Base-by-base conservation (phyloP, 2,329 filamentous ascomycete species). In the Cladosporium austrohemisphaericum region DNA sequence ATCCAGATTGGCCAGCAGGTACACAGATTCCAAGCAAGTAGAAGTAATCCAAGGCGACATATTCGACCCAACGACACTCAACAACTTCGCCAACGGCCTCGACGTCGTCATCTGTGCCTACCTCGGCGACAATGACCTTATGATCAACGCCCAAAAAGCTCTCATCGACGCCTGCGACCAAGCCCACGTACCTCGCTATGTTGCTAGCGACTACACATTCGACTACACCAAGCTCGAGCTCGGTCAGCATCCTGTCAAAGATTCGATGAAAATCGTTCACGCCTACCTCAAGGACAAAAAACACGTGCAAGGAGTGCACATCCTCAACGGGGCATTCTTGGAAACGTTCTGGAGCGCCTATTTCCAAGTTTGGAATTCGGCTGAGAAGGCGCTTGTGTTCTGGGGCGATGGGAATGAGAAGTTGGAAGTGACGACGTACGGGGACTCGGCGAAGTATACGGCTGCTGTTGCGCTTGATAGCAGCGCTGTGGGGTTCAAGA, bases 71-170 rank as follows among this genome's bases (percentile, higher is more conserved):
- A 52, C 56, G 5, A 50, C 57, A 2, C 46, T 67, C n/a, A 56
- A 49, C 1, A 11, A 52, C 3, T 67, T 68, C 49, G 60, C 60
- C 11, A 20, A 52, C 4, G 63, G 64, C 11, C 63, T 60, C 53
- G 61, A 71, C 36, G 64, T 71, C 0, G 59, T 68, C 18, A 58
- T 73, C 16, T 73, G 70, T 59, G 65, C 62, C 51, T 73, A 74
- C 49, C 60, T 71, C 0, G 70, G 70, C 13, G 60, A 66, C 45
- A 48, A 65, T 14, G 53, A 60, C 7, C 52, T 73, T 29, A 74
- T 73, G 72, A 49, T 65, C 1, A 62, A 69, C 1, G 71, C 70
- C 0, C 71, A 74, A 50, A 72, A 71, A 43, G 33, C 59, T 0
- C 62, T 74, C 5, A 67, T 74, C 26, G 71, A 74, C 50, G 64